Conservation (phyloP, 2,329 filamentous ascomycete genomes). For the Salinomyces thailandicus region DNA sequence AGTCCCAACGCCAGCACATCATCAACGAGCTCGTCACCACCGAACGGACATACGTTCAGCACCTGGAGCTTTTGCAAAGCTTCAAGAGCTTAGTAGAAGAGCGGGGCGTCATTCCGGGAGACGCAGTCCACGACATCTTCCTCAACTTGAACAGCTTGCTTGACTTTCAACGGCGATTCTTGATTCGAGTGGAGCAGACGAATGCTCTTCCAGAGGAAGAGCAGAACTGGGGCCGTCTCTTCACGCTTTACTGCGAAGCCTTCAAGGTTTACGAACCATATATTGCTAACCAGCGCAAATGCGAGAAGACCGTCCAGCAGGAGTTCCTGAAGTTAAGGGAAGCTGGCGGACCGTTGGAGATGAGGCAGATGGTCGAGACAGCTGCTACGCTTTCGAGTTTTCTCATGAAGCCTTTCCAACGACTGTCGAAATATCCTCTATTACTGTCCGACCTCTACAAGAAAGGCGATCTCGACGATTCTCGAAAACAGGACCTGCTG, state of each 20-base stretch:
- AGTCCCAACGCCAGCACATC: constrained; percentile 73
- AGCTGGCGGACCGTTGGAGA: constrained; percentile 53
- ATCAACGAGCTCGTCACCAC: constrained; percentile 87
- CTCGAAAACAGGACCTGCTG: constrained; percentile 60
- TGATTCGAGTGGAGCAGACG: constrained; percentile 92
- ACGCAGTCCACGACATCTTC: constrained; percentile 89
- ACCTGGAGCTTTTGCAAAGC: constrained; percentile 85
- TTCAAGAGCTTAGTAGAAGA: constrained; percentile 85
- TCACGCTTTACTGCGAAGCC: constrained; percentile 70
- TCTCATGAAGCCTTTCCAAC: constrained; percentile 90
- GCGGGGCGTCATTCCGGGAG: constrained; percentile 76
- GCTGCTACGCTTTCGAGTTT: constrained; percentile 85
- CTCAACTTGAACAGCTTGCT: constrained; percentile 90
- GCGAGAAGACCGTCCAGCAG: constrained; percentile 69
- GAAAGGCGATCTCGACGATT: constrained; percentile 63
- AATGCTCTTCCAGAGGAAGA: constrained; percentile 66
- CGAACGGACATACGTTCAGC: constrained; percentile 94
- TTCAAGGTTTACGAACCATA: constrained; percentile 95
- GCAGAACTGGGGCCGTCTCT: constrained; percentile 94
- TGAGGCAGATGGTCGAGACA: constrained; percentile 68
- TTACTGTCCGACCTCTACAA: constrained; percentile 80
- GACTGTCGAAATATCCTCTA: constrained; percentile 87
- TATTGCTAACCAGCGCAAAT: constrained; percentile 90
- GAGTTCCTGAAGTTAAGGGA: constrained; percentile 78
- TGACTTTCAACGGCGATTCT: constrained; percentile 87